Evolutionary conservation across 2,329 filamentous ascomycete species (phyloP), one percentile per base, ranked within the genome.

Genomic region (Pyricularia sp.): DNA sequence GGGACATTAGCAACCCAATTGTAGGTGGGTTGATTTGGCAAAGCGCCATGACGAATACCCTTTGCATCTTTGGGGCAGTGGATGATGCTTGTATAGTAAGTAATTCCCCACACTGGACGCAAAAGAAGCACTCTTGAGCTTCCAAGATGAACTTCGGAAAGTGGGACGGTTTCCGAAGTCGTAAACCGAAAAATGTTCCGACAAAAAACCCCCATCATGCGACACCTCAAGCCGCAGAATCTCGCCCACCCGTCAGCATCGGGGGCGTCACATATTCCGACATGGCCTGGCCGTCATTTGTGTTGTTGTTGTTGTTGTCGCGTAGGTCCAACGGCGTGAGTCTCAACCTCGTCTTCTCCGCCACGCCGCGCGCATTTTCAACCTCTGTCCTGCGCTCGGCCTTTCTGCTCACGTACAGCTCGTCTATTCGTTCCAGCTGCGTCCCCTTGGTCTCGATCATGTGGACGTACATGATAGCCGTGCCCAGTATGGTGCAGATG

Each of bases 381-480:
- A 49, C 28, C 10, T 61, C 59, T n/a, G 64, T 55, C 13, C 59
- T 33, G 19, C 24, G 55, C n/a, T 40, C 19, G 40, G 35, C 61
- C 33, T 44, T 65, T n/a, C 59, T 44, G n/a, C 62, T 61, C 24
- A 40, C 10, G 13, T 65, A 65, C n/a, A 49, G 67, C 64, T 69
- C 65, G 33, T 76, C 74, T 31, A 80, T 79, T 8, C 73, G 75
- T 40, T 79, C 77, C 0, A 81, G 70, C 22, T 73, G 76, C 10
- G 73, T 72, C 0, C 78, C 77, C 9, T 74, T 71, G 0, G 78
- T 80, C 70, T 81, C 79, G 0, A 70, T 70, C 78, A 81, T 80
- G 64, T 73, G 75, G 1, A 78, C 26, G 13, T 72, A 70, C 9
- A 76, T 74, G 31, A 76, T 69, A 22, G 75, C 59, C 0, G 77